Percentiles rank a stretch among this genome's conserved stretches.
These are phyloP conservation scores for Tripterygium wilfordii DNA, from an alignment of 177 flowering plant genomes.

Conservation along the genomic window DNA sequence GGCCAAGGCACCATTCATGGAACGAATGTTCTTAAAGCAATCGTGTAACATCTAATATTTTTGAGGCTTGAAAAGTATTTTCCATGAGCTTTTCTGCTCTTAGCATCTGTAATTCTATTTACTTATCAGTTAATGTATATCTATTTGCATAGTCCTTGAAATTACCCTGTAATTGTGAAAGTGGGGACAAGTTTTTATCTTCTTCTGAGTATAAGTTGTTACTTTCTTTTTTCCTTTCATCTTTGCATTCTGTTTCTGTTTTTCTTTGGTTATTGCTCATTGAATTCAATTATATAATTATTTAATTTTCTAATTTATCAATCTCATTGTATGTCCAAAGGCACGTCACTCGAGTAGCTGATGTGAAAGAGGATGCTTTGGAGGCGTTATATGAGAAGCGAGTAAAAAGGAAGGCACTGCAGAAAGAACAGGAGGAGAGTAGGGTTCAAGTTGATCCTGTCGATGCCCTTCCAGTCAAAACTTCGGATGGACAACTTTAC, in stretches of 20 bases:
- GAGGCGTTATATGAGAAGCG: conserved; percentile 70
- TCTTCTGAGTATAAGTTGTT: too few relatives aligned
- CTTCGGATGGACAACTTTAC: conserved; percentile 62
- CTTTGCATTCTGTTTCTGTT: neutral
- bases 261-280: neutral
- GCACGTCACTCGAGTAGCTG: conserved; percentile 82
- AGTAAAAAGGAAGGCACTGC: conserved; percentile 25
- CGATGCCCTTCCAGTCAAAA: conserved; percentile 85
- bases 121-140: too few relatives aligned
- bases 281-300: too few relatives aligned
- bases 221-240: neutral
- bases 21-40: too few relatives aligned
- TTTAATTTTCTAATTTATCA: neutral
- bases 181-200: too few relatives aligned
- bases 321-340: conserved; percentile 21
- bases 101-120: too few relatives aligned
- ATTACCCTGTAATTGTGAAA: too few relatives aligned
- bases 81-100: too few relatives aligned
- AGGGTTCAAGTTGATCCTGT: conserved; percentile 57
- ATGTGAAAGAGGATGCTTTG: conserved; percentile 61
- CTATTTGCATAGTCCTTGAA: too few relatives aligned
- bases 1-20: too few relatives aligned
- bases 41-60: too few relatives aligned
- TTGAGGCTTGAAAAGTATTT: too few relatives aligned
- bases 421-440: conserved; percentile 30